Base-by-base conservation (phyloP, 2,329 filamentous ascomycete species). In the Scedosporium apiospermum region DNA sequence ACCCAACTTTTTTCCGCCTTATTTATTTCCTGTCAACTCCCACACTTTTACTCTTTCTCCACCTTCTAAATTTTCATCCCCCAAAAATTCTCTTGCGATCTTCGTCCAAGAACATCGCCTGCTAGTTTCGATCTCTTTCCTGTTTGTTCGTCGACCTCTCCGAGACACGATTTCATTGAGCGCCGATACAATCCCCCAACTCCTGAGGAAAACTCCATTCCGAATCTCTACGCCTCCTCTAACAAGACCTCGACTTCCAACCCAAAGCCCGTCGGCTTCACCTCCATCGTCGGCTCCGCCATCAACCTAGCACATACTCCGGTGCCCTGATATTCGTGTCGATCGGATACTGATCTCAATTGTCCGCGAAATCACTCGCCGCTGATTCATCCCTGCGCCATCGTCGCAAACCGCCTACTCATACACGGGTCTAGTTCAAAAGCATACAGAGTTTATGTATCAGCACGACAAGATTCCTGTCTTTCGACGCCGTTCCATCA, bases 401-500 rank as follows among this genome's bases (percentile, higher is more conserved):
- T 18, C 12, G n/a, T 16, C 44, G 59, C 44, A 55, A 55, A 53
- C 21, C 38, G 6, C 41, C 38, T 27, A 26, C 26, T 41, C 60
- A 26, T 55, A 38, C 34, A 41, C 51, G 34, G 46, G 30, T 58
- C 23, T 42, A 57, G 58, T 60, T 53, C 42, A 76, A 80, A 81
- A 62, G 67, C 69, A 75, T 71, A 72, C 73, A 74, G 73, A 89
- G 91, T 96, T 90, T 96, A 96, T 96, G 92, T 96, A 96, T 96
- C 92, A 92, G 91, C 89, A 91, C 90, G 89, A 89, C 87, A 76
- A 83, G 74, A 85, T 85, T 86, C 86, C 90, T 89, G 87, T 91
- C 88, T 92, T 91, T 87, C 90, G 88, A 90, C 88, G 93, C 88
- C 87, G 88, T 82, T 88, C 88, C 85, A 91, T 91, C 83, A 87